Conservation (phyloP, 768 basidiomycete species). For the Panaeolus cyanescens region DNA sequence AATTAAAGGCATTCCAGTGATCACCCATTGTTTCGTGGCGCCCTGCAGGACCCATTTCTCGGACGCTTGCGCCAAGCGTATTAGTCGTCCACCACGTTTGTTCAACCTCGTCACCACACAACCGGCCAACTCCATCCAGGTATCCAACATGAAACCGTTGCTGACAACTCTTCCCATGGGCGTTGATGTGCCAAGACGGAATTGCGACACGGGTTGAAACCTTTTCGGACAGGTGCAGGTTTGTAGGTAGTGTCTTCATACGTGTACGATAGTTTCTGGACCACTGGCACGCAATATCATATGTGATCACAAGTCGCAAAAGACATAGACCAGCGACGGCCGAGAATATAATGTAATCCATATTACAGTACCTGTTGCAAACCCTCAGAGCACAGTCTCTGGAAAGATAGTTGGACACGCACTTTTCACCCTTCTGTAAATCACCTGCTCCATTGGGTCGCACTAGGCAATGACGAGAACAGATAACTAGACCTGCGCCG, state of each 20-base stretch:
- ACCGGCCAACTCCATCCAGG: slow-evolving; percentile 22
- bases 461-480: slow-evolving; percentile 18
- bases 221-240: neutral
- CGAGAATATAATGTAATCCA: slow-evolving; percentile 13
- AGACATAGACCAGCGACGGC: neutral
- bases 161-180: slow-evolving; percentile 30
- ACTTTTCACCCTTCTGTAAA: slow-evolving; percentile 23
- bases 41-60: slow-evolving; percentile 36
- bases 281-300: slow-evolving; percentile 20
- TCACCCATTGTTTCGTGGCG: slow-evolving; percentile 37
- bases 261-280: neutral
- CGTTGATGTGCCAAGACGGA: too few species aligned
- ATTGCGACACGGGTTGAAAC: slow-evolving; percentile 19
- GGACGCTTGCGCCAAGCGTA: slow-evolving; percentile 26
- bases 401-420: neutral
- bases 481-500: slow-evolving; percentile 11
- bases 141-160: slow-evolving; percentile 30
- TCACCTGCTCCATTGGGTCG: slow-evolving; percentile 19
- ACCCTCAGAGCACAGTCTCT: neutral
- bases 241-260: slow-evolving; percentile 7
- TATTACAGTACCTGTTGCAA: slow-evolving; percentile 15
- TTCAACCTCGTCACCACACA: slow-evolving; percentile 36
- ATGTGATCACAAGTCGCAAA: slow-evolving; percentile 8
- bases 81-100: slow-evolving; percentile 35
- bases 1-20: slow-evolving; percentile 36